A percentile compares a stretch with the other conserved stretches of the same genome.
These are phyloP conservation scores for Venturia oleaginea DNA, from an alignment of 2,329 filamentous ascomycete genomes.

Conservation along the genomic window DNA sequence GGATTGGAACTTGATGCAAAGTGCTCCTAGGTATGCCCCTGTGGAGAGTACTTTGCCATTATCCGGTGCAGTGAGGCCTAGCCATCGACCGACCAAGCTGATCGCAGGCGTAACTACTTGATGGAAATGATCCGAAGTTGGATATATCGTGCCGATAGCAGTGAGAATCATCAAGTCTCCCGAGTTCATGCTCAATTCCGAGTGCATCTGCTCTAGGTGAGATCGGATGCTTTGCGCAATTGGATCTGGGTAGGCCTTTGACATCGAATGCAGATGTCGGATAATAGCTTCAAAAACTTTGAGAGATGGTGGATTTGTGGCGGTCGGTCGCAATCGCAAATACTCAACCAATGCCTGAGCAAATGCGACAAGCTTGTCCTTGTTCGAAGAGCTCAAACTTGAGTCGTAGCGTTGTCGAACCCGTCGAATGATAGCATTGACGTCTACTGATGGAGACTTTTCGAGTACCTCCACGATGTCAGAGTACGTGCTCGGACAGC, in stretches of 20 bases:
- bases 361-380: constrained; percentile 67
- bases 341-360: constrained; percentile 58
- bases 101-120: constrained; percentile 86
- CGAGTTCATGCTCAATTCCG: constrained; percentile 44
- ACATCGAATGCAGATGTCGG: constrained; percentile 85
- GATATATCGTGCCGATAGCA: constrained; percentile 75
- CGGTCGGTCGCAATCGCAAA: constrained; percentile 40
- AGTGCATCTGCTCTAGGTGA: constrained; percentile 52
- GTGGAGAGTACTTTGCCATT: constrained; percentile 57
- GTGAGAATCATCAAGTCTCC: constrained; percentile 79
- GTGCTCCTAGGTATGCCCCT: constrained; percentile 69
- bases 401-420: constrained; percentile 90
- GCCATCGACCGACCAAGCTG: constrained; percentile 72
- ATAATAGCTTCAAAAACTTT: constrained; percentile 67
- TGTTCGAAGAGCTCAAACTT: constrained; percentile 76
- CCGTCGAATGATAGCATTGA: constrained; percentile 74
- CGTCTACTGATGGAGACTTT: constrained; percentile 51
- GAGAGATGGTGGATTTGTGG: constrained; percentile 44
- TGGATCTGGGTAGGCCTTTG: constrained; percentile 72
- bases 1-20: constrained; percentile 73
- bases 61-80: constrained; percentile 66
- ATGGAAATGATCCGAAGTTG: constrained; percentile 95
- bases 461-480: constrained; percentile 61
- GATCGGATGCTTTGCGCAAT: constrained; percentile 69
- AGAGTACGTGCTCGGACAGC: constrained; percentile 68